A percentile compares a stretch with the other conserved stretches of the same genome.
phyloP scores from a whole-genome alignment of 495 filamentous ascomycete species.

The Penicillium tannophilum region DNA sequence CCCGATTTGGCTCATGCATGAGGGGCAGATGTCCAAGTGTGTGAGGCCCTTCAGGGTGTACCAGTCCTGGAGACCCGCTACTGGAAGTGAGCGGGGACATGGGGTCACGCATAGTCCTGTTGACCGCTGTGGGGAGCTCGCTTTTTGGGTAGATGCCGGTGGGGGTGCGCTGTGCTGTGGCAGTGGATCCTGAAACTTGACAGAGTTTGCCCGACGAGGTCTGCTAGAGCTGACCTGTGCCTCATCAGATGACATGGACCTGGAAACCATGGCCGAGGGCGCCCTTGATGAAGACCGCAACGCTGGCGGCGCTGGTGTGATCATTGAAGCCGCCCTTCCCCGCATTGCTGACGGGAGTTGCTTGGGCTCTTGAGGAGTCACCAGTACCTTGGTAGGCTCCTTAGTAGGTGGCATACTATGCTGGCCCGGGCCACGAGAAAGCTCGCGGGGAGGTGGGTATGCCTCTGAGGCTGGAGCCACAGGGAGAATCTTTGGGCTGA shows the following conservation, averaged over 20 bases:
- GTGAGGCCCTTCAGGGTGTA: slow-evolving; percentile 59
- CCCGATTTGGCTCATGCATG: slow-evolving; percentile 58
- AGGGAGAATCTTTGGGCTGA: slow-evolving; percentile 3
- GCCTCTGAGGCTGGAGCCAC: slow-evolving; percentile 7
- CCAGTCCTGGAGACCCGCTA: slow-evolving; percentile 62
- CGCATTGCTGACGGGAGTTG: slow-evolving; percentile 3
- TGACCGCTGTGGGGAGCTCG: slow-evolving; percentile 19
- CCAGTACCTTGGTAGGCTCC: neutral
- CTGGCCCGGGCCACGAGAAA: neutral
- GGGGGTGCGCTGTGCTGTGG: slow-evolving; percentile 2
- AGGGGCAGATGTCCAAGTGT: slow-evolving; percentile 64
- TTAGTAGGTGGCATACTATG: neutral
- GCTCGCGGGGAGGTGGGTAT: slow-evolving; percentile 11
- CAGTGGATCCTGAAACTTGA: slow-evolving; percentile 15
- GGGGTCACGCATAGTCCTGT: slow-evolving; percentile 43
- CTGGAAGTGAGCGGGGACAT: slow-evolving; percentile 55
- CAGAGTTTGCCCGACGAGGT: slow-evolving; percentile 11
- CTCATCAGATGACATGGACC: slow-evolving; percentile 19
- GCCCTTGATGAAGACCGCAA: slow-evolving; percentile 20
- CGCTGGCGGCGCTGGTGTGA: slow-evolving; percentile 4
- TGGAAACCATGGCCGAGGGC: slow-evolving; percentile 9
- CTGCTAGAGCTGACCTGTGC: slow-evolving; percentile 5
- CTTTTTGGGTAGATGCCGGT: slow-evolving; percentile 16
- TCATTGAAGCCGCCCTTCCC: slow-evolving; percentile 14
- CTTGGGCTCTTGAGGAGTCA: slow-evolving; percentile 4